Percentiles rank a stretch among this genome's conserved stretches.
Conservation (phyloP, 2,329 filamentous ascomycete species). For the Hypoxylon sp. region DNA sequence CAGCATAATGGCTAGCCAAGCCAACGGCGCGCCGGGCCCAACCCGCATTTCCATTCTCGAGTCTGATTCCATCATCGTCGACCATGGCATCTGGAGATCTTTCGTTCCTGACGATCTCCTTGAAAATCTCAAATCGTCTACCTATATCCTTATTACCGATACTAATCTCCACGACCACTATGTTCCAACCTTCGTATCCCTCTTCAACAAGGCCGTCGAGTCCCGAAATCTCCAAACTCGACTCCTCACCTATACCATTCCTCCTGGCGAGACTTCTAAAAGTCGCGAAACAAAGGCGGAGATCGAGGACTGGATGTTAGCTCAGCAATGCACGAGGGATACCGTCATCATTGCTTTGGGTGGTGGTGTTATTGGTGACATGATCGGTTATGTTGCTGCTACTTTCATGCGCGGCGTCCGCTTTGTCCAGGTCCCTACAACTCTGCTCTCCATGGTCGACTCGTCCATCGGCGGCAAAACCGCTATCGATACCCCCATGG, state of each 20-base stretch:
- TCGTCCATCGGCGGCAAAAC: conserved; percentile 99
- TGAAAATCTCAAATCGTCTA: conserved; percentile 82
- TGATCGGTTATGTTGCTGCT: conserved; percentile 97
- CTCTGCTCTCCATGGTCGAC: conserved; percentile 96
- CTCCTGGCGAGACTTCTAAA: conserved; percentile 94
- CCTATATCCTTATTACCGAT: conserved; percentile 96
- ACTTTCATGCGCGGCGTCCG: conserved; percentile 98
- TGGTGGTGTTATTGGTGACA: conserved; percentile 96
- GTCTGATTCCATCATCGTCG: conserved; percentile 90
- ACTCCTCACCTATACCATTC: conserved; percentile 87
- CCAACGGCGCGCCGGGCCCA: conserved; percentile 55
- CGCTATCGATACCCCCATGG: conserved; percentile 94
- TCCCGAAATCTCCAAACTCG: conserved; percentile 67
- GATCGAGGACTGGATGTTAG: conserved; percentile 97
- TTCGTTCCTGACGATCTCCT: conserved; percentile 88
- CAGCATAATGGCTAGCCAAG: conserved; percentile 41
- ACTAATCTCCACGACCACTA: conserved; percentile 89
- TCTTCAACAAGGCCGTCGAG: conserved; percentile 68
- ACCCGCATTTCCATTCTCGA: conserved; percentile 84
- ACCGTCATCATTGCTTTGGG: conserved; percentile 95
- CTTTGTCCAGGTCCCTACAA: conserved; percentile 97
- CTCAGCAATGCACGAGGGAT: conserved; percentile 92
- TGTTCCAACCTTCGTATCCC: conserved; percentile 79
- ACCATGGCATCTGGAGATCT: conserved; percentile 89
- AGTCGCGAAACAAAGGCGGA: conserved; percentile 93